Conservation (phyloP, 768 basidiomycete species). For the Leccinum subgranulosum region DNA sequence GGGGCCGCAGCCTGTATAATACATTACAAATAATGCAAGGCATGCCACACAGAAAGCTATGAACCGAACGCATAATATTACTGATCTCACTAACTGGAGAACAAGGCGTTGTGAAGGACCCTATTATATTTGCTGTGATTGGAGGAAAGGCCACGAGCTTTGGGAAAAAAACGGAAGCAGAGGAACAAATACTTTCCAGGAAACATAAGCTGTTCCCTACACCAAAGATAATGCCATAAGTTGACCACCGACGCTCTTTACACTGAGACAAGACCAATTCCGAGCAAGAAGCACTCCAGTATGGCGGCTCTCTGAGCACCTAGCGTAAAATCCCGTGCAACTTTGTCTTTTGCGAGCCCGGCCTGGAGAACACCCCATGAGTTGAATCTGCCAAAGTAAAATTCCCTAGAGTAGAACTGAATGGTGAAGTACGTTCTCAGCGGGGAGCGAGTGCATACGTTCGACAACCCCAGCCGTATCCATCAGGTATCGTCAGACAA, state of each 20-base stretch:
- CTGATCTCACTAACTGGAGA: too few relatives aligned
- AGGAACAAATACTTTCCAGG: constrained; percentile 13
- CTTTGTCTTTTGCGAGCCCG: constrained; percentile 23
- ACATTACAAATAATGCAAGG: too few relatives aligned
- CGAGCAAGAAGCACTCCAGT: constrained; percentile 22
- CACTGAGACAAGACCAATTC: constrained; percentile 22
- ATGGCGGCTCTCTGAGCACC: too few relatives aligned
- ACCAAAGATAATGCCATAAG: constrained; percentile 29
- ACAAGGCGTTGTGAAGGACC: too few relatives aligned
- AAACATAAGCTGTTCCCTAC: constrained; percentile 27
- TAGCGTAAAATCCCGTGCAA: constrained; percentile 22
- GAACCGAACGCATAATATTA: too few relatives aligned
- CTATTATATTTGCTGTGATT: too few relatives aligned
- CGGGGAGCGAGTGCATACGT: constrained; percentile 1
- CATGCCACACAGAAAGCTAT: too few relatives aligned
- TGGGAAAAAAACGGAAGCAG: neutral
- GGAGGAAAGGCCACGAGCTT: too few relatives aligned
- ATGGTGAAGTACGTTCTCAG: neutral
- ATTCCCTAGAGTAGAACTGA: constrained; percentile 18
- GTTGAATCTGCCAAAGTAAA: constrained; percentile 25
- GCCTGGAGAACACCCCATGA: constrained; percentile 33
- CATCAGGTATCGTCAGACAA: constrained; percentile 23
- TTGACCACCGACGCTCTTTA: constrained; percentile 23
- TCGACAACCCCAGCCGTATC: too few relatives aligned
- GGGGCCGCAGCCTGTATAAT: too few relatives aligned